Base-by-base conservation (phyloP, 306 rosid species). In the Ceratonia siliqua region DNA sequence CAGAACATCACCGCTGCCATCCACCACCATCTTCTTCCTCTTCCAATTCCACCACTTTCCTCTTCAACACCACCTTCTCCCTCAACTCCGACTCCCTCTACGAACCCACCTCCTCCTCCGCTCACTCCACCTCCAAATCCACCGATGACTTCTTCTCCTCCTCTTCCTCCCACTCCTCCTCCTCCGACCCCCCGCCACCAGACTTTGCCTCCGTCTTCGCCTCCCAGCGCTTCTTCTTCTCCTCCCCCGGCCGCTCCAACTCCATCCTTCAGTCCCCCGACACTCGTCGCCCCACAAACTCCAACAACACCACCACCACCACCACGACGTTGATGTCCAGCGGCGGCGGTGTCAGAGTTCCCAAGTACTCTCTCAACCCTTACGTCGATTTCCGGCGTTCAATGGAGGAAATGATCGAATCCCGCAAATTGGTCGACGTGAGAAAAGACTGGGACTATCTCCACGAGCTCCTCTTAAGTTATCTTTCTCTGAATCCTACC, bases 231-330 rank as follows among this genome's bases (percentile, higher is more conserved):
- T 88, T 94, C 88, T 94, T 94, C 89, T 84, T 90, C 90, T 94
- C 98, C 73, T 87, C 96, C 38, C 98, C 98, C 0, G 98, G 99
- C 49, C 64, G 12, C 65, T 92, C 99, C 57, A 95, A 95, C 77
- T 92, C 99, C 87, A 90, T 95, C 54, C 36, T 81, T 6, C 91
- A 94, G 35, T 82, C 93, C 66, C 73, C 88, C 0, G 82, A 72
- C 82, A 50, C 82, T 17, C n/a, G n/a, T n/a, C 75, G 42, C 18
- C 73, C 82, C 18, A 49, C 42, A 46, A 18, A 12, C 49, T 18
- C 17, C 20, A 21, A 20, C 74, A 5, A 14, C 52, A 21, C 17
- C 38, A 3, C n/a, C n/a, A n/a, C n/a, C n/a, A n/a, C n/a, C n/a
- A n/a, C n/a, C n/a, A n/a, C n/a, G n/a, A n/a, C n/a, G n/a, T n/a